Base-by-base conservation (phyloP, 208 protist species). In the Herpetomonas muscarum region DNA sequence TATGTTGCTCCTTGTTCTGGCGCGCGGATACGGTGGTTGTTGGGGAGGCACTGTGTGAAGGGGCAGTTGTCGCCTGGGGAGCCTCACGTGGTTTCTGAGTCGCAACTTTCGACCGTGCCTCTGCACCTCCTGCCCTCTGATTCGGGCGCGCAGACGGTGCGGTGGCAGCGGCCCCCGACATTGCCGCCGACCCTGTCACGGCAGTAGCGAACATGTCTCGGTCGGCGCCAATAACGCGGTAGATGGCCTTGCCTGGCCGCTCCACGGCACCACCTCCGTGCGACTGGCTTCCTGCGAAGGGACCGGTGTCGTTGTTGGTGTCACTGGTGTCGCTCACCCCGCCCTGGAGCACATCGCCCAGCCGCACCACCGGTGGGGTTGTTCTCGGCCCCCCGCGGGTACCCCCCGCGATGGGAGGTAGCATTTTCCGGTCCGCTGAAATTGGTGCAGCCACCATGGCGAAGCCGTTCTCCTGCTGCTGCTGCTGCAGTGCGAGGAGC, bases 401-500 rank as follows among this genome's bases (percentile, higher is more conserved):
- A n/a, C n/a, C n/a, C n/a, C n/a, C n/a, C n/a, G n/a, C n/a, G n/a
- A n/a, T n/a, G n/a, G n/a, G n/a, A n/a, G n/a, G n/a, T n/a, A n/a
- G n/a, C n/a, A n/a, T n/a, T n/a, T n/a, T 50, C 19, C 53, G 46
- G 10, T 30, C 49, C 21, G 36, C 39, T 30, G 7, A 31, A 31
- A 22, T 22, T 3, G 17, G 32, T 24, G 51, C 55, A 5, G 37
- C 24, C 15, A 10, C 28, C 31, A 36, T 41, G 21, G 21, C 29
- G 0, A 56, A 50, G 2, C n/a, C n/a, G n/a, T n/a, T n/a, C 22
- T 32, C 4, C 22, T 57, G 52, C 36, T 28, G 52, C 52, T 57
- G 52, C 22, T 52, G 45, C 10, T 69, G 67, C 12, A 53, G 63
- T 12, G 49, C 63, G 31, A 85, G 70, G 4, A 87, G 48, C 0